These are phyloP conservation scores for Trichoderma gracile DNA, from an alignment of 2,329 filamentous ascomycete species.

Conservation along the genomic window DNA sequence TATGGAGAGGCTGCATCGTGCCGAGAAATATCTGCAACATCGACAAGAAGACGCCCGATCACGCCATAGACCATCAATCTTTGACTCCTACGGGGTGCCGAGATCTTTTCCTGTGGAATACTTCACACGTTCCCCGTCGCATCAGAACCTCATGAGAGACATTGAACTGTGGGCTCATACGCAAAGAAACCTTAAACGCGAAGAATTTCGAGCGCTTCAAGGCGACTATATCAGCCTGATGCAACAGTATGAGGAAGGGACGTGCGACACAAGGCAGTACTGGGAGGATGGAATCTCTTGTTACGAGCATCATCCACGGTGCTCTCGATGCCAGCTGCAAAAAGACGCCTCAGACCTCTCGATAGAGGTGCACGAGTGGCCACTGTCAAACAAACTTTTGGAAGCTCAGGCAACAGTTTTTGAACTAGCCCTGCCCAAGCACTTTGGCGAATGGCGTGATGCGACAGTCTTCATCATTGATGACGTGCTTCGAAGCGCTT, in stretches of 20 bases:
- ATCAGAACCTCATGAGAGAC: conserved; percentile 38
- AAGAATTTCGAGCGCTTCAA: conserved; percentile 27
- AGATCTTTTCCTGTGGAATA: conserved; percentile 31
- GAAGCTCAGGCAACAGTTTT: conserved; percentile 51
- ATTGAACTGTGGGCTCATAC: conserved; percentile 45
- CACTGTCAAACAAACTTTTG: conserved; percentile 42
- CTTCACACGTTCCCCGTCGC: conserved; percentile 30
- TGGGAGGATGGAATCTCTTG: background rate
- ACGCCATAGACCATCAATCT: conserved; percentile 21
- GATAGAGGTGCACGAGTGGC: conserved; percentile 59
- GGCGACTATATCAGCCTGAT: conserved; percentile 27
- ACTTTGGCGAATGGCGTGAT: conserved; percentile 4
- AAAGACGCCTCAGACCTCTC: conserved; percentile 39
- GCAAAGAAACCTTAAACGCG: conserved; percentile 6
- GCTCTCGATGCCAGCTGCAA: too few relatives aligned
- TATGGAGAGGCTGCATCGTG: conserved; percentile 23
- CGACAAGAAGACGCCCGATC: background rate
- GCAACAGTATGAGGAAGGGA: background rate
- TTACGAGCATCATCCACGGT: background rate
- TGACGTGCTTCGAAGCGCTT: background rate
- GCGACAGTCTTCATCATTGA: background rate
- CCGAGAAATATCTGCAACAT: conserved; percentile 33
- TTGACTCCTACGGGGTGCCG: conserved; percentile 28
- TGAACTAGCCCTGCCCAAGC: conserved; percentile 48
- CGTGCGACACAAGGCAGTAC: too few relatives aligned